Percentiles rank a stretch among this genome's conserved stretches.
phyloP scores from a whole-genome alignment of 352 stramenopile species.

The Phytophthora kernoviae region DNA sequence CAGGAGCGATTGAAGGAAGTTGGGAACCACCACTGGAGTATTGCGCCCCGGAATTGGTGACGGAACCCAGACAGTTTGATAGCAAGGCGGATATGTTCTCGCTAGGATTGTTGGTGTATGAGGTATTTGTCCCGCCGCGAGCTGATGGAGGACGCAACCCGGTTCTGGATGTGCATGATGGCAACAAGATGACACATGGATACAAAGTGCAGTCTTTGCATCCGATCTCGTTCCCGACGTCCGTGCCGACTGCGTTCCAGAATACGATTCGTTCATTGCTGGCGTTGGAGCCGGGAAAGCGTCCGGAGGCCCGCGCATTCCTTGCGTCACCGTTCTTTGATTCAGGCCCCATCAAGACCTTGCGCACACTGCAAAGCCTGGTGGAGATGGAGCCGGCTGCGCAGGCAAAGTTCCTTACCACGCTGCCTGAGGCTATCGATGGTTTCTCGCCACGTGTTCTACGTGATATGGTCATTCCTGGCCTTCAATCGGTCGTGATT shows the following conservation, averaged over 20 bases:
- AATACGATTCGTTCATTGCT: slow-evolving; percentile 86
- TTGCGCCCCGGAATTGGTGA: slow-evolving; percentile 84
- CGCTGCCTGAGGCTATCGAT: slow-evolving; percentile 72
- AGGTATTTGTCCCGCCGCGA: slow-evolving; percentile 82
- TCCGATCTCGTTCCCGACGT: slow-evolving; percentile 79
- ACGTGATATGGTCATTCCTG: slow-evolving; percentile 86
- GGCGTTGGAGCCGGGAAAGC: slow-evolving; percentile 62
- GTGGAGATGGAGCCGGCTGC: slow-evolving; percentile 83
- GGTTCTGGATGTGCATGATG: slow-evolving; percentile 82
- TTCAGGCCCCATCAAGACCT: slow-evolving; percentile 83
- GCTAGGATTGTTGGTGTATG: slow-evolving; percentile 82
- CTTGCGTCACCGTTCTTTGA: slow-evolving; percentile 88
- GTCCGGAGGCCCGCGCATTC: slow-evolving; percentile 73
- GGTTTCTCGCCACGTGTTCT: slow-evolving; percentile 79
- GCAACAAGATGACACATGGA: slow-evolving; percentile 89
- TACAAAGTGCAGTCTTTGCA: slow-evolving; percentile 92
- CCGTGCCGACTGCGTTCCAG: slow-evolving; percentile 79
- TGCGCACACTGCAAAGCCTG: slow-evolving; percentile 78
- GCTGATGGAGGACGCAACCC: slow-evolving; percentile 82
- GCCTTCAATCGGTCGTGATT: slow-evolving; percentile 78
- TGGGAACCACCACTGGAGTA: slow-evolving; percentile 89
- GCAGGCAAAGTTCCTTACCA: slow-evolving; percentile 83
- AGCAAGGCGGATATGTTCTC: slow-evolving; percentile 88
- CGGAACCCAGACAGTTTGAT: slow-evolving; percentile 80
- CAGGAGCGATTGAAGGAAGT: slow-evolving; percentile 60